A percentile compares a stretch with the other conserved stretches of the same genome.
phyloP scores from a whole-genome alignment of 768 basidiomycete genomes.

The Lyophyllum decastes region DNA sequence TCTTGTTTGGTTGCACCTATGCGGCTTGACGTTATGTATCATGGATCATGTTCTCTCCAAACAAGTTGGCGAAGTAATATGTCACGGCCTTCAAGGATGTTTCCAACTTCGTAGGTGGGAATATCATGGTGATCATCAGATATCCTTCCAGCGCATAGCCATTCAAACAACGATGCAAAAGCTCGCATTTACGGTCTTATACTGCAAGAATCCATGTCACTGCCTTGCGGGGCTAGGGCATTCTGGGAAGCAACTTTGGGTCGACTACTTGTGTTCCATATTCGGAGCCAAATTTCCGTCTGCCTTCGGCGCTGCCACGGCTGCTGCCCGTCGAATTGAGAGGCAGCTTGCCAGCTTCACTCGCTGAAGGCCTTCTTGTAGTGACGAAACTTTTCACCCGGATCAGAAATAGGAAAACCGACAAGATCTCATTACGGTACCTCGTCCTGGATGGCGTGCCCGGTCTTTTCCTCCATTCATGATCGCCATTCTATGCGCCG shows the following conservation, averaged over 20 bases:
- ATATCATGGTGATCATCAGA: background rate
- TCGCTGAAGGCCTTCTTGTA: background rate
- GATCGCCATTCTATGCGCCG: background rate
- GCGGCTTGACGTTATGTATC: no score
- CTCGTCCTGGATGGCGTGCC: background rate
- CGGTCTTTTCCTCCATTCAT: background rate
- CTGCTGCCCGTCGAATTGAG: background rate
- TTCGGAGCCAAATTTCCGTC: no score
- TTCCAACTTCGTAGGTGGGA: background rate
- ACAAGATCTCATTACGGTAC: background rate
- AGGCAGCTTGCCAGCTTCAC: background rate
- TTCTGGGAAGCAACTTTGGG: background rate
- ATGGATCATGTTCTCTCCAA: background rate
- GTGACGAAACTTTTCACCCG: background rate
- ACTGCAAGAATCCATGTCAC: background rate
- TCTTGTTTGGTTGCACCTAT: background rate
- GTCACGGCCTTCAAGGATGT: background rate
- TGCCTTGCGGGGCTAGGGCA: background rate
- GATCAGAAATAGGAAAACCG: background rate
- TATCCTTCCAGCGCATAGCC: background rate
- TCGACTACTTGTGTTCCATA: no score
- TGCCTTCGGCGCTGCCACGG: background rate
- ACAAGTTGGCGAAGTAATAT: background rate
- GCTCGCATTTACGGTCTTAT: background rate
- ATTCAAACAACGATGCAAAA: background rate